Conservation (phyloP, 2,329 filamentous ascomycete species). For the Zelopaecilomyces penicillatus region DNA sequence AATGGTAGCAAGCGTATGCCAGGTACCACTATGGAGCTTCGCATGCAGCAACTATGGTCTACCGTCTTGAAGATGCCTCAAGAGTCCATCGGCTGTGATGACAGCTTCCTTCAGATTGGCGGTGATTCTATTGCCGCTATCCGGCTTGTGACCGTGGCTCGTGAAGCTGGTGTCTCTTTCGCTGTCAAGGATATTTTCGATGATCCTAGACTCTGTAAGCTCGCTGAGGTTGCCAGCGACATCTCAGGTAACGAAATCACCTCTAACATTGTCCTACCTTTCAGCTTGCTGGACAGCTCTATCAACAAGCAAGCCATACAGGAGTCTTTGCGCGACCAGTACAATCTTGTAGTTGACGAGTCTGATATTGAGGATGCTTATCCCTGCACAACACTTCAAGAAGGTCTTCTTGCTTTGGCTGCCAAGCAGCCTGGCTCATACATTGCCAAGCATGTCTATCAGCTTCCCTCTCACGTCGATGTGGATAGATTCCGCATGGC, state of each 20-base stretch:
- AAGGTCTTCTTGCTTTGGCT: conserved; percentile 25
- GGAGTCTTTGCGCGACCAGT: too few species aligned
- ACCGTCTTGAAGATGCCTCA: neutral
- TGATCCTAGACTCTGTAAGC: neutral
- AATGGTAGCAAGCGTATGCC: conserved; percentile 10
- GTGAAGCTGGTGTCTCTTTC: too few species aligned
- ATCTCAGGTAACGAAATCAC: too few species aligned
- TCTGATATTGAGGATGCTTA: conserved; percentile 22
- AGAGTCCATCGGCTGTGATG: neutral
- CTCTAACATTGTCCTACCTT: too few species aligned
- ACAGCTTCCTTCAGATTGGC: conserved; percentile 6
- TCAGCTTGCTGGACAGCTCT: too few species aligned
- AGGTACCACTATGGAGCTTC: conserved; percentile 13
- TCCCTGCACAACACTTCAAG: conserved; percentile 27
- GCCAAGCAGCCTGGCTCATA: conserved; percentile 12
- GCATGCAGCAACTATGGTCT: conserved; percentile 1
- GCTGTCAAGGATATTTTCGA: neutral
- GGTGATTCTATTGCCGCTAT: conserved; percentile 5
- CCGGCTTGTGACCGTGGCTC: neutral
- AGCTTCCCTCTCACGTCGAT: too few species aligned
- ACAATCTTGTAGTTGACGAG: too few species aligned
- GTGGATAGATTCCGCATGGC: too few species aligned
- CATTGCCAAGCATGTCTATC: neutral
- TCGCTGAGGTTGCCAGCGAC: too few species aligned
- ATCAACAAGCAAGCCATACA: too few species aligned